These are phyloP conservation scores for Ambrosia artemisiifolia DNA, from an alignment of 129 eudicot genomes.

Conservation along the genomic window DNA sequence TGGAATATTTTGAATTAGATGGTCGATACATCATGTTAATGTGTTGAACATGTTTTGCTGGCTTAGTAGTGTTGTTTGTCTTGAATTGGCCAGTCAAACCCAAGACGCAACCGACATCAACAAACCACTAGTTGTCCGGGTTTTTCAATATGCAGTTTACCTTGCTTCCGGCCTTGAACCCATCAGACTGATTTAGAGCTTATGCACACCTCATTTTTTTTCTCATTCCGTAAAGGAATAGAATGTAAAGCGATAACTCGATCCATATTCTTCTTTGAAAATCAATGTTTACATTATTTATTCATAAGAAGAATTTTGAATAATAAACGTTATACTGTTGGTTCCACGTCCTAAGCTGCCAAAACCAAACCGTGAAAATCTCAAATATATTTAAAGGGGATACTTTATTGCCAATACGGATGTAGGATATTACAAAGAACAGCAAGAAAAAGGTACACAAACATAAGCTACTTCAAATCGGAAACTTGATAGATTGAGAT, in stretches of 20 bases:
- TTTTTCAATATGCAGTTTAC: background rate
- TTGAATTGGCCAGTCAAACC: background rate
- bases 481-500: background rate
- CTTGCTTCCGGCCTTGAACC: background rate
- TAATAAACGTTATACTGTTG: too few relatives aligned
- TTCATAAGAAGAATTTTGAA: too few relatives aligned
- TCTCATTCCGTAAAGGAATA: too few relatives aligned
- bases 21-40: too few relatives aligned
- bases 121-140: background rate
- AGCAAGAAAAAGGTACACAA: slow-evolving; percentile 3
- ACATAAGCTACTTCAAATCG: background rate
- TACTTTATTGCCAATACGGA: slow-evolving; percentile 14
- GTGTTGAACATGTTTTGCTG: too few relatives aligned
- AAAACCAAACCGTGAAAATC: too few relatives aligned
- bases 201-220: background rate
- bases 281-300: too few relatives aligned
- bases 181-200: background rate
- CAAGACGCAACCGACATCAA: background rate
- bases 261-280: too few relatives aligned
- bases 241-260: too few relatives aligned
- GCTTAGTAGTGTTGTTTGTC: background rate
- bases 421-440: background rate
- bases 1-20: too few relatives aligned
- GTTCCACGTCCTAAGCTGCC: too few relatives aligned
- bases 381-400: background rate